Conservation (phyloP, 1,139 yeast genomes). For the Geotrichum histeridarum region DNA sequence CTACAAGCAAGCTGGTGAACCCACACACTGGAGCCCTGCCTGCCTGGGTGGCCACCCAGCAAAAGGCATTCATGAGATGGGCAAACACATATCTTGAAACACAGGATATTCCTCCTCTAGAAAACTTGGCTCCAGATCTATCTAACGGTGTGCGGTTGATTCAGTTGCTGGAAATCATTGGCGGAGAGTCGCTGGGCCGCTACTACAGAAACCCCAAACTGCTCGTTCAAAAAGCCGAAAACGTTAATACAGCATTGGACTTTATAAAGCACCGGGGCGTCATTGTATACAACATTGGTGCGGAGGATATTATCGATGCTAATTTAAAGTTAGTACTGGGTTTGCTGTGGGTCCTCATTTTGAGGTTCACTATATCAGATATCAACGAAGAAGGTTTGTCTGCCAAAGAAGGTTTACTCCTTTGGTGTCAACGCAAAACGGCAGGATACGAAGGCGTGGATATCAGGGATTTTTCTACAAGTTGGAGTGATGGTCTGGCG, state of each 20-base stretch:
- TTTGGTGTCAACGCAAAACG: constrained; percentile 45
- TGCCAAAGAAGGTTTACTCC: constrained; percentile 43
- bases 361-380: constrained; percentile 48
- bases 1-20: not conserved
- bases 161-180: constrained; percentile 39
- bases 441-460: constrained; percentile 40
- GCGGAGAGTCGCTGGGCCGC: constrained; percentile 39
- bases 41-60: constrained; percentile 41
- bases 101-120: constrained; percentile 29
- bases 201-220: constrained; percentile 46
- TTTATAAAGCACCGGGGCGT: constrained; percentile 51
- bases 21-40: constrained; percentile 24
- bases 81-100: constrained; percentile 38
- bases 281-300: constrained; percentile 54
- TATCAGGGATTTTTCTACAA: constrained; percentile 40
- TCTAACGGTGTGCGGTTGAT: constrained; percentile 37
- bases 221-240: constrained; percentile 58
- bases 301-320: constrained; percentile 65
- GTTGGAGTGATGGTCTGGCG: constrained; percentile 48
- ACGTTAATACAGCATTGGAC: constrained; percentile 52
- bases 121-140: constrained; percentile 33
- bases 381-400: constrained; percentile 42
- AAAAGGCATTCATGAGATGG: constrained; percentile 41
- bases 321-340: constrained; percentile 61
- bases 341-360: constrained; percentile 57